A percentile compares a stretch with the other conserved stretches of the same genome.
Evolutionary conservation across 2,329 filamentous ascomycete genomes (phyloP).

Genomic region (Ceratocystiopsis minuta): DNA sequence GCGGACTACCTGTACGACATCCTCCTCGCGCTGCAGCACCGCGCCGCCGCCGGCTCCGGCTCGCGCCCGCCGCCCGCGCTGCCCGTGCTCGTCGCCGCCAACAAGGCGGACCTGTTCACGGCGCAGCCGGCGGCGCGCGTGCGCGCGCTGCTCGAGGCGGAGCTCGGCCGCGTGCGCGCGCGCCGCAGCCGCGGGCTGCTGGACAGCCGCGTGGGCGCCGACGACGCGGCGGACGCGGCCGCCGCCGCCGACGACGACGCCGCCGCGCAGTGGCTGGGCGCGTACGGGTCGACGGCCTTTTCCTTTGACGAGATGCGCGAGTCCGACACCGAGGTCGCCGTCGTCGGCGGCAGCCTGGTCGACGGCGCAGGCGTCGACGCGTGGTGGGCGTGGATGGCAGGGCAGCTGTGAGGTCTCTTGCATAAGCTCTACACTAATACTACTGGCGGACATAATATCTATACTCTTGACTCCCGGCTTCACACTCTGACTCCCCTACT

Average conservation of each 20-base stretch:
- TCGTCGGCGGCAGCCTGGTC: slow-evolving; percentile 56
- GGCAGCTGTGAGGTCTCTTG: slow-evolving; percentile 37
- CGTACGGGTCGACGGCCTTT: slow-evolving; percentile 62
- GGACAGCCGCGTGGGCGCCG: slow-evolving; percentile 58
- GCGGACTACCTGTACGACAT: slow-evolving; percentile 80
- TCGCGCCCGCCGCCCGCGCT: slow-evolving; percentile 34
- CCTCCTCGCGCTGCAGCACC: slow-evolving; percentile 65
- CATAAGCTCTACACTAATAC: too few species aligned
- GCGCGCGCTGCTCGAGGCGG: slow-evolving; percentile 55
- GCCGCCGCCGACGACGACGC: slow-evolving; percentile 58
- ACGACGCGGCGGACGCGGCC: slow-evolving; percentile 24
- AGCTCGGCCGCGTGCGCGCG: slow-evolving; percentile 60
- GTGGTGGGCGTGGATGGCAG: slow-evolving; percentile 85
- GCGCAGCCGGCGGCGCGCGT: slow-evolving; percentile 67
- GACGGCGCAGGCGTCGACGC: slow-evolving; percentile 54
- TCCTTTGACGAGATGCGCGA: slow-evolving; percentile 68
- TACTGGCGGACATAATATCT: too few species aligned
- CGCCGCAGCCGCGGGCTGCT: slow-evolving; percentile 66
- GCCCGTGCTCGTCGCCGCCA: slow-evolving; percentile 71
- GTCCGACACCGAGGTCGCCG: slow-evolving; percentile 60
- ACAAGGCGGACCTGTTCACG: slow-evolving; percentile 93
- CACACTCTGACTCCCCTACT: slow-evolving; percentile 13
- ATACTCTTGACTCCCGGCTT: too few species aligned
- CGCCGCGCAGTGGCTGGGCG: slow-evolving; percentile 46
- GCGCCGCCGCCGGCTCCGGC: slow-evolving; percentile 15